These are phyloP conservation scores for Usnea hakonensis DNA, from an alignment of 495 filamentous ascomycete species.

Conservation along the genomic window DNA sequence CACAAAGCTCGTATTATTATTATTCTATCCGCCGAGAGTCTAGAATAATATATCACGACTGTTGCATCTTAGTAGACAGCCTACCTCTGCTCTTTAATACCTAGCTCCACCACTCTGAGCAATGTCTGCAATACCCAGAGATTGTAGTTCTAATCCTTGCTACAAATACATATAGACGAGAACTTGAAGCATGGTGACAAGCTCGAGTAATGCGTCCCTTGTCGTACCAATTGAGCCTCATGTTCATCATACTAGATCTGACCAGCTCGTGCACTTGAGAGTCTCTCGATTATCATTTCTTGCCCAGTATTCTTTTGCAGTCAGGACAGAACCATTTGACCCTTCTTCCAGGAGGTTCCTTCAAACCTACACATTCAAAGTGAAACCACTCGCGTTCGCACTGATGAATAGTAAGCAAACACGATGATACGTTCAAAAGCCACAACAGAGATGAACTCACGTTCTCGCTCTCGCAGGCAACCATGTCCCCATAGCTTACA, in stretches of 20 bases:
- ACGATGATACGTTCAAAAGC: conserved; percentile 8
- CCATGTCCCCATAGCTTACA: conserved; percentile 91
- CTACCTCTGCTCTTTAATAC: background rate
- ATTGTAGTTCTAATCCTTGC: background rate
- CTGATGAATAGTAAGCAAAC: conserved; percentile 16
- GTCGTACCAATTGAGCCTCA: background rate
- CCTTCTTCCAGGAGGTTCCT: conserved; percentile 63
- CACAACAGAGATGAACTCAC: conserved; percentile 48
- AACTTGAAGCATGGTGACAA: background rate
- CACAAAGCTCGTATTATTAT: background rate
- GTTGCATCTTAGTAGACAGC: background rate
- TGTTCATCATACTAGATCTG: background rate
- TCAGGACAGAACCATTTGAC: conserved; percentile 95
- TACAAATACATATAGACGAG: background rate
- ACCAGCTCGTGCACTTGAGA: background rate
- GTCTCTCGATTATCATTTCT: conserved; percentile 9
- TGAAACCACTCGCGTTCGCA: conserved; percentile 62
- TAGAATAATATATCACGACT: background rate
- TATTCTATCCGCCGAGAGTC: background rate
- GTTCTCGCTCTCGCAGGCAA: conserved; percentile 83
- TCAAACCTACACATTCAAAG: conserved; percentile 75
- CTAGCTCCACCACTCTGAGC: background rate
- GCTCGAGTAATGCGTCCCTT: background rate
- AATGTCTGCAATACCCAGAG: background rate
- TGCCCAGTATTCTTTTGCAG: conserved; percentile 55